Conservation (phyloP, 2,329 filamentous ascomycete species). For the Alternaria alternata region DNA sequence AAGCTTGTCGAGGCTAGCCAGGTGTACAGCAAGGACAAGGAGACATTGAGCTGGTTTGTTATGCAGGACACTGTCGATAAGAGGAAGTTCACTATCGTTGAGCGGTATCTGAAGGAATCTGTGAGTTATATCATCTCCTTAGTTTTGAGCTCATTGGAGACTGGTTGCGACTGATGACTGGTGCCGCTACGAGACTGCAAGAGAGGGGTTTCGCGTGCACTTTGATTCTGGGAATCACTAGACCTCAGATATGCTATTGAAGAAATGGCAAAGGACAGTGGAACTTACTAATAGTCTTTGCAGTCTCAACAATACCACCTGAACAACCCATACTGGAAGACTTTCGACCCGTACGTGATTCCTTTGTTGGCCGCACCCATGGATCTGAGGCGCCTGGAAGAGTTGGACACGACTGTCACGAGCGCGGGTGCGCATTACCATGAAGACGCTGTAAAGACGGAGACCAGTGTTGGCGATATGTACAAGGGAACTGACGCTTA, state of each 20-base stretch:
- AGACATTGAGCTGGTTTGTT: slow-evolving; percentile 73
- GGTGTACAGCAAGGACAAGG: slow-evolving; percentile 75
- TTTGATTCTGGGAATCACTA: no score
- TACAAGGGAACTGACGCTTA: slow-evolving; percentile 18
- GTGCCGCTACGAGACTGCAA: neutral
- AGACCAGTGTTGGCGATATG: slow-evolving; percentile 15
- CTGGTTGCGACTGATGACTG: neutral
- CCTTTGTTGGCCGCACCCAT: slow-evolving; percentile 73
- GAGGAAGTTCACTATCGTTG: slow-evolving; percentile 77
- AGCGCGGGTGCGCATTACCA: slow-evolving; percentile 12
- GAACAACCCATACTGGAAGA: slow-evolving; percentile 76
- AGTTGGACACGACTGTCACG: slow-evolving; percentile 59
- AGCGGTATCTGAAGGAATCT: slow-evolving; percentile 73
- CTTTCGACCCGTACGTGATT: slow-evolving; percentile 76
- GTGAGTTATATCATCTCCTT: slow-evolving; percentile 51
- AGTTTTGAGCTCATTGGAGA: neutral
- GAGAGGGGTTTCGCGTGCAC: neutral
- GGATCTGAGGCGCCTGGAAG: slow-evolving; percentile 73
- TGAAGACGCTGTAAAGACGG: slow-evolving; percentile 13
- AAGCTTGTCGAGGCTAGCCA: slow-evolving; percentile 79
- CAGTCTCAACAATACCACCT: slow-evolving; percentile 56
- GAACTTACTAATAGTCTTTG: neutral
- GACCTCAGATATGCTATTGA: neutral
- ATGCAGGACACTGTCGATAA: slow-evolving; percentile 77
- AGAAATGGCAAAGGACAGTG: no score